Percentiles rank a stretch among this genome's conserved stretches.
These are phyloP conservation scores for Triticum urartu DNA, from an alignment of 176 grass and related monocot species.

Conservation along the genomic window DNA sequence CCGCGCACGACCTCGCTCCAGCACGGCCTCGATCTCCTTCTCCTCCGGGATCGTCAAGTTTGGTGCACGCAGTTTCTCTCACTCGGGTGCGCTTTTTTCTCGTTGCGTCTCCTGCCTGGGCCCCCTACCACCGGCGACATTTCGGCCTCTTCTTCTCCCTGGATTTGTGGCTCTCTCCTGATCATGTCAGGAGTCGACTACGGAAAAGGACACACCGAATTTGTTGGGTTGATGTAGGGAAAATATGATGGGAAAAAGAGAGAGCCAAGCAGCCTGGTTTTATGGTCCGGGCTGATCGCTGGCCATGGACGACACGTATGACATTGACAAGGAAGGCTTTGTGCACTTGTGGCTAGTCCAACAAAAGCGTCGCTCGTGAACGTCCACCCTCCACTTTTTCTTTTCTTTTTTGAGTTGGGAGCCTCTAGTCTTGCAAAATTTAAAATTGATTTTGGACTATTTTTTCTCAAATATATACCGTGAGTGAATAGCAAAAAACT, in stretches of 20 bases:
- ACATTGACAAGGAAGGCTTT: not conserved
- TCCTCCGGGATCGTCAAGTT: not conserved
- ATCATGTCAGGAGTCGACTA: not conserved
- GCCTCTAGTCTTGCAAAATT: too few species aligned
- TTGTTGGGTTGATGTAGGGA: not conserved
- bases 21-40: not conserved
- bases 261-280: not conserved
- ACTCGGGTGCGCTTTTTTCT: not conserved
- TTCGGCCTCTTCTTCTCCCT: not conserved
- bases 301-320: constrained; percentile 6
- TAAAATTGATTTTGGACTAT: not conserved
- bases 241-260: not conserved
- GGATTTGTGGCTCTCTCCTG: not conserved
- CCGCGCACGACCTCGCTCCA: not conserved
- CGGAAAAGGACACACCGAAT: not conserved
- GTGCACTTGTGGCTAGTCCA: not conserved
- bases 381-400: not conserved
- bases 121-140: not conserved
- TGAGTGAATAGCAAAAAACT: too few species aligned
- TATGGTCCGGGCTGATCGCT: not conserved
- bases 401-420: too few species aligned
- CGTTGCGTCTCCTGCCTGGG: not conserved
- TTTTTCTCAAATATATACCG: not conserved
- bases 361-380: not conserved
- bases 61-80: not conserved